These are phyloP conservation scores for Daldinia loculata DNA, from an alignment of 495 filamentous ascomycete species.

Conservation along the genomic window DNA sequence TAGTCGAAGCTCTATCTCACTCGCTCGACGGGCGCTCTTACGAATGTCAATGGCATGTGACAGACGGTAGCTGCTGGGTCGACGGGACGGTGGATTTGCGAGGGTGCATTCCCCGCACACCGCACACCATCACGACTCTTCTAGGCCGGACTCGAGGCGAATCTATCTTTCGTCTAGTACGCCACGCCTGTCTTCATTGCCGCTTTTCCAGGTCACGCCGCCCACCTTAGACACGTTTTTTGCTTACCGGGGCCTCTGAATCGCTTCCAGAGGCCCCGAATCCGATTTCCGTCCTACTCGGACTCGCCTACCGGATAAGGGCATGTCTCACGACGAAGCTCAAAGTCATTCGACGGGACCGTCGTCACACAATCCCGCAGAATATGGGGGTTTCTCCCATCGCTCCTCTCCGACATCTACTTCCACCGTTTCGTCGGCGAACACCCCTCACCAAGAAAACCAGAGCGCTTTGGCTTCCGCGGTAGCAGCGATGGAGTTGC, in stretches of 20 bases:
- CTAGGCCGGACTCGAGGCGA: constrained; percentile 23
- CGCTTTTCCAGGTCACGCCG: constrained; percentile 20
- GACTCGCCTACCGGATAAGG: constrained; percentile 38
- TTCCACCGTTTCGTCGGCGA: constrained; percentile 38
- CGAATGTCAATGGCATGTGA: constrained; percentile 58
- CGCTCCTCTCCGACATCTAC: constrained; percentile 40
- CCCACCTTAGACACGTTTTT: constrained; percentile 17
- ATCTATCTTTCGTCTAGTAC: constrained; percentile 8
- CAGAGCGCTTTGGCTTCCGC: constrained; percentile 32
- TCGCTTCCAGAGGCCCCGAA: constrained; percentile 38
- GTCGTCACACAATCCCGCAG: constrained; percentile 45
- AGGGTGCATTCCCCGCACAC: constrained; percentile 64
- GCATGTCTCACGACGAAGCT: constrained; percentile 59
- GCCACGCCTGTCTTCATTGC: constrained; percentile 23
- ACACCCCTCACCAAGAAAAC: constrained; percentile 22
- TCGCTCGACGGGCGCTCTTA: constrained; percentile 29
- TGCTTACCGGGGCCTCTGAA: constrained; percentile 43
- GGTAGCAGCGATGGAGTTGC: constrained; percentile 46
- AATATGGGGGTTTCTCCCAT: constrained; percentile 55
- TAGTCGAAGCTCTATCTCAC: constrained; percentile 23
- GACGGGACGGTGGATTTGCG: constrained; percentile 60
- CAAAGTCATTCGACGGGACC: constrained; percentile 48
- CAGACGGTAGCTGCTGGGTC: constrained; percentile 55
- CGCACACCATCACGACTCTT: constrained; percentile 45
- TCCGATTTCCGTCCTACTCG: constrained; percentile 32